Evolutionary conservation across 257 asterid species (phyloP).

Genomic region (Rauvolfia tetraphylla): DNA sequence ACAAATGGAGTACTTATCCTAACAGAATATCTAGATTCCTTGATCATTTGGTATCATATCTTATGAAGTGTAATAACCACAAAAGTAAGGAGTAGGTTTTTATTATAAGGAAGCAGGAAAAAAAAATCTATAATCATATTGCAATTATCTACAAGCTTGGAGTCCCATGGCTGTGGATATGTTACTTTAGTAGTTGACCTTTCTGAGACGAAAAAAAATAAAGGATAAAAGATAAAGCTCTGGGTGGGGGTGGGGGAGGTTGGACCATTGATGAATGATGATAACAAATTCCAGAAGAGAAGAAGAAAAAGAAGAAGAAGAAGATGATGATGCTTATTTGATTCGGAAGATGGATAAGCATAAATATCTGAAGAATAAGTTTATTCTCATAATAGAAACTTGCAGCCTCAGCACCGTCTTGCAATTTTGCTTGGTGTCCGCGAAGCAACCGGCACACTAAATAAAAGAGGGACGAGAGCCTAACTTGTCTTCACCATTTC

Average conservation of each 20-base stretch:
- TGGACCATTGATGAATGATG: too few relatives aligned
- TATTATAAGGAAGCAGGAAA: background rate
- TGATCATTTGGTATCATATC: background rate
- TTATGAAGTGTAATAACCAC: background rate
- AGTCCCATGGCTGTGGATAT: background rate
- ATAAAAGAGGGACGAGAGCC: too few relatives aligned
- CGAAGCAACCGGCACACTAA: background rate
- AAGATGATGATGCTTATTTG: constrained; percentile 15
- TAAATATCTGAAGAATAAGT: constrained; percentile 15
- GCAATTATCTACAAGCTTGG: background rate
- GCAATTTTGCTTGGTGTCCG: background rate
- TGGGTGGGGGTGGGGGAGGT: too few relatives aligned
- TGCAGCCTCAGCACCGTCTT: background rate
- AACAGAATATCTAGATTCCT: constrained; percentile 1
- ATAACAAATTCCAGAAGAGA: too few relatives aligned
- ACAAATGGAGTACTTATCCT: too few relatives aligned
- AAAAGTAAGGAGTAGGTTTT: background rate
- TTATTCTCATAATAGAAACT: constrained; percentile 21
- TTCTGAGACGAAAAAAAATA: too few relatives aligned
- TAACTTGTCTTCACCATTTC: too few relatives aligned
- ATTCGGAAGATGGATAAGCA: constrained; percentile 29
- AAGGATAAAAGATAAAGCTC: too few relatives aligned
- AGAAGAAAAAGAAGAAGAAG: constrained; percentile 10
- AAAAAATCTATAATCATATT: too few relatives aligned
- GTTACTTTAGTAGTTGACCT: background rate